Percentiles rank a stretch among this genome's conserved stretches.
Conservation (phyloP, 1,139 yeast species). For the Geotrichum bryndzae region DNA sequence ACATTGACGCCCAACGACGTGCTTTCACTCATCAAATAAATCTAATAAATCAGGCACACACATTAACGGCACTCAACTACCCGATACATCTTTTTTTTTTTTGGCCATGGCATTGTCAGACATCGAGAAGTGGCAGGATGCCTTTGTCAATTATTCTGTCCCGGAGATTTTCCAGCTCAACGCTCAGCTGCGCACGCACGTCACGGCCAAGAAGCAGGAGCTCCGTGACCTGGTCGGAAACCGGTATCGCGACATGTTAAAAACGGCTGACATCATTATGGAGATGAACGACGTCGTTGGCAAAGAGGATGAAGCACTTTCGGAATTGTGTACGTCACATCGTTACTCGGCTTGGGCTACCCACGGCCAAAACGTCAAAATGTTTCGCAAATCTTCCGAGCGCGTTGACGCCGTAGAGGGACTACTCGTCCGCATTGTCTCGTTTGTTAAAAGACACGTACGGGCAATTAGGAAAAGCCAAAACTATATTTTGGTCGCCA, state of each 20-base stretch:
- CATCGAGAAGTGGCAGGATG: slow-evolving; percentile 26
- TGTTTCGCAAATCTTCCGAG: background rate
- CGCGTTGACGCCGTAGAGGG: background rate
- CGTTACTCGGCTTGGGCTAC: slow-evolving; percentile 22
- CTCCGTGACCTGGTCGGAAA: slow-evolving; percentile 56
- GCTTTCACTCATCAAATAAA: background rate
- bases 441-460: slow-evolving; percentile 15
- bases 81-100: background rate
- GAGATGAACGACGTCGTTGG: slow-evolving; percentile 44
- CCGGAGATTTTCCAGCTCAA: slow-evolving; percentile 26
- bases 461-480: slow-evolving; percentile 3
- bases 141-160: slow-evolving; percentile 25
- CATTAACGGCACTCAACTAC: background rate
- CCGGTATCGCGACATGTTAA: slow-evolving; percentile 60
- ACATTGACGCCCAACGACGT: background rate
- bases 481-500: slow-evolving; percentile 18
- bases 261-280: slow-evolving; percentile 63
- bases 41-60: background rate
- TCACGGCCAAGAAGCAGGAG: slow-evolving; percentile 38
- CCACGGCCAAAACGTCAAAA: slow-evolving; percentile 13
- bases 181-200: slow-evolving; percentile 22
- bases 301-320: slow-evolving; percentile 24
- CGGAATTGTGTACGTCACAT: slow-evolving; percentile 21
- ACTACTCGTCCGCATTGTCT: background rate
- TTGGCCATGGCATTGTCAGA: slow-evolving; percentile 7